Percentiles rank a stretch among this genome's conserved stretches.
Conservation (phyloP, 1,284 basidiomycete genomes). For the Mixia osmundae region DNA sequence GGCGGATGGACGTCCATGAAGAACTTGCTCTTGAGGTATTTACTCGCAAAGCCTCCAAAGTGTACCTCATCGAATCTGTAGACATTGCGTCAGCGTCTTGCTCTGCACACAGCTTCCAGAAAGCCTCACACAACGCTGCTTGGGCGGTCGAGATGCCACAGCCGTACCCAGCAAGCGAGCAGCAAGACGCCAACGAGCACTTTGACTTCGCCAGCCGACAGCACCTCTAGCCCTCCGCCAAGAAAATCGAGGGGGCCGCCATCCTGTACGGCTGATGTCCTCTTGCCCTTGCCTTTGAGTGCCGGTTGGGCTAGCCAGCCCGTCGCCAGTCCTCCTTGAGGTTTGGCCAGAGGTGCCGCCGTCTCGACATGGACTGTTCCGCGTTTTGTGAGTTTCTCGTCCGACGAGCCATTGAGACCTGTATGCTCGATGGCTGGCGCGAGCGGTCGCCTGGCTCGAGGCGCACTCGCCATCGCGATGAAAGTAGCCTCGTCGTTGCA, state of each 20-base stretch:
- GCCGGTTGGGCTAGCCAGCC: too few species aligned
- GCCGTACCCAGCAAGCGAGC: conserved; percentile 44
- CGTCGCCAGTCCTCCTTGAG: too few species aligned
- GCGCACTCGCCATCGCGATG: too few species aligned
- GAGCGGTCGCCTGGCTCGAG: too few species aligned
- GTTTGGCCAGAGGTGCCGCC: too few species aligned
- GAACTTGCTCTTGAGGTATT: conserved; percentile 68
- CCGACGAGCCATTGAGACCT: too few species aligned
- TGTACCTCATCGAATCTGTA: conserved; percentile 84
- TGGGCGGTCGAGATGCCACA: conserved; percentile 56
- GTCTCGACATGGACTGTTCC: too few species aligned
- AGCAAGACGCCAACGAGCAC: conserved; percentile 38
- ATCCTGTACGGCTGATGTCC: too few species aligned
- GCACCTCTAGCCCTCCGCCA: conserved; percentile 37
- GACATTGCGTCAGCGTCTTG: background rate
- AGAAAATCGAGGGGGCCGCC: conserved; percentile 7
- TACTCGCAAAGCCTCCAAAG: conserved; percentile 59
- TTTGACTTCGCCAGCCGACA: conserved; percentile 42
- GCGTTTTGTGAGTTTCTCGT: too few species aligned
- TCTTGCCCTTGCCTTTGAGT: too few species aligned
- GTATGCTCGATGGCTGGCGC: too few species aligned
- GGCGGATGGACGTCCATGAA: conserved; percentile 95
- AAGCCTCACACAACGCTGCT: conserved; percentile 62
- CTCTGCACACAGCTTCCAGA: background rate
- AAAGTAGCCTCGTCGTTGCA: too few species aligned